A percentile compares a stretch with the other conserved stretches of the same genome.
Conservation (phyloP, 768 basidiomycete species). For the Psilocybe cyanescens region DNA sequence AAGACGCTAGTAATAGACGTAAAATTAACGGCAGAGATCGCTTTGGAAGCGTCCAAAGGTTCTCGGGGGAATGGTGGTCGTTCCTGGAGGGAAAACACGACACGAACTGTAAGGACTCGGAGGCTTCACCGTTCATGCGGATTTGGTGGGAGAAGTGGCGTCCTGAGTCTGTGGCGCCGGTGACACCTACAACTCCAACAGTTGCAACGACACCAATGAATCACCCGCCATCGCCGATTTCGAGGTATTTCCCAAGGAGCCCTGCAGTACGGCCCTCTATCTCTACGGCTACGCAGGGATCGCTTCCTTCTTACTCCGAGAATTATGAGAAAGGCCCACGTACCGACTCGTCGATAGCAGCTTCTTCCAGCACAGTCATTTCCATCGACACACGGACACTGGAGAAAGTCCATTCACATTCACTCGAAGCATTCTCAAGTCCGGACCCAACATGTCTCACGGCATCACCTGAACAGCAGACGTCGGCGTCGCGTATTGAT, state of each 20-base stretch:
- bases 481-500: not conserved
- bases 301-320: not conserved
- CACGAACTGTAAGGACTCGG: not conserved
- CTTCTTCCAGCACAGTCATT: not conserved
- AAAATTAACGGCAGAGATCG: not conserved
- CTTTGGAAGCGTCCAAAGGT: not conserved
- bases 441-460: not conserved
- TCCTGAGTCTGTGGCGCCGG: not conserved
- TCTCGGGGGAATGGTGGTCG: not conserved
- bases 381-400: not conserved
- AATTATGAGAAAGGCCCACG: not conserved
- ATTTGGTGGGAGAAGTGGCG: not conserved
- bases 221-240: not conserved
- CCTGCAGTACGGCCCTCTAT: not conserved
- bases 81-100: conserved; percentile 3
- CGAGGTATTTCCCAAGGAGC: not conserved
- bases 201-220: not conserved
- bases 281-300: not conserved
- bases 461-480: not conserved
- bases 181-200: not conserved
- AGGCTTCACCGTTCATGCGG: not conserved
- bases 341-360: not conserved
- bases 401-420: too few relatives aligned
- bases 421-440: too few relatives aligned
- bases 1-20: not conserved